phyloP scores from a whole-genome alignment of 2,329 filamentous ascomycete genomes.

The Diaporthe sp. region DNA sequence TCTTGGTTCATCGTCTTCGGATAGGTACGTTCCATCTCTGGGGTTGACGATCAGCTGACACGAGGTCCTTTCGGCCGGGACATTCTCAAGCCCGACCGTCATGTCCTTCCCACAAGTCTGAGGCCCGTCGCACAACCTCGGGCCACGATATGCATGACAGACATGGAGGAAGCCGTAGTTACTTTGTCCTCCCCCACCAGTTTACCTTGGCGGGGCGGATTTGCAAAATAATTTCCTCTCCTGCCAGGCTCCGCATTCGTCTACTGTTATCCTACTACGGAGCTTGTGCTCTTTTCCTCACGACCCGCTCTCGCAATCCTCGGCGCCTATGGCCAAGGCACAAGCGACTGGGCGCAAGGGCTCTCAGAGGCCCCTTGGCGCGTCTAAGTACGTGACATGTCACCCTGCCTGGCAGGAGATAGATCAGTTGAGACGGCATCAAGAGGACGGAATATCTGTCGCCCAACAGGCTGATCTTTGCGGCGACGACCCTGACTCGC shows the following conservation, averaged over 20 bases:
- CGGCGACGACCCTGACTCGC: background rate
- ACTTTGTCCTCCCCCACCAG: background rate
- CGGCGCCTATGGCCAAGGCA: conserved; percentile 17
- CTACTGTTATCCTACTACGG: background rate
- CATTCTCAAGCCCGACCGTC: background rate
- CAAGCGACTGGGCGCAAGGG: background rate
- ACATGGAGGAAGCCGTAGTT: background rate
- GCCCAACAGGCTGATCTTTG: conserved; percentile 7
- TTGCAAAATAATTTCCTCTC: conserved; percentile 1
- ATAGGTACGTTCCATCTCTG: background rate
- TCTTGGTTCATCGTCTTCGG: background rate
- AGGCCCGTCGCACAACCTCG: background rate
- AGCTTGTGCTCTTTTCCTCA: background rate
- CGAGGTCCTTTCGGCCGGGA: background rate
- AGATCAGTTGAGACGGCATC: background rate
- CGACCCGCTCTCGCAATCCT: background rate
- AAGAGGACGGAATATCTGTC: background rate
- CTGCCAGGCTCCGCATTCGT: conserved; percentile 1
- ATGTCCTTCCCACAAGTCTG: background rate
- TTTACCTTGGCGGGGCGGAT: conserved; percentile 2
- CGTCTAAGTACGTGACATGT: conserved; percentile 12
- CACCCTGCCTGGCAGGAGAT: background rate
- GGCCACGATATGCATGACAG: background rate
- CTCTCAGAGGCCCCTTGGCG: conserved; percentile 2
- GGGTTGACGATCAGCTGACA: background rate